phyloP scores from a whole-genome alignment of 805 yeast species.

The Kazachstania taianensis region DNA sequence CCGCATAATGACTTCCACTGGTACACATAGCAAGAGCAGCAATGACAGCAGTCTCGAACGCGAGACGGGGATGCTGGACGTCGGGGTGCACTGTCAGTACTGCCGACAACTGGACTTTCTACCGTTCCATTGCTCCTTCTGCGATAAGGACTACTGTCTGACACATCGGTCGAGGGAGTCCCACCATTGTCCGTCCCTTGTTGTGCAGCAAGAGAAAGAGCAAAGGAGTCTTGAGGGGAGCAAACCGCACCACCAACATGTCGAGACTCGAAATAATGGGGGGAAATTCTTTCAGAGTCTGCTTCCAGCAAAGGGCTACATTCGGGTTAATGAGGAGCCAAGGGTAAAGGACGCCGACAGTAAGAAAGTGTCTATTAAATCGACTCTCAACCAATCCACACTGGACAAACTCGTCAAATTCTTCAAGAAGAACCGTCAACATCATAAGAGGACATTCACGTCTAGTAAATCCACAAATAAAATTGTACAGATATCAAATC shows the following conservation, averaged over 20 bases:
- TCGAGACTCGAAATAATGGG: slow-evolving; percentile 6
- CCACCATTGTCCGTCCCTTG: slow-evolving; percentile 20
- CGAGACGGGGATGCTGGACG: slow-evolving; percentile 29
- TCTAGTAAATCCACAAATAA: slow-evolving; percentile 5
- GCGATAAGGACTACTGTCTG: slow-evolving; percentile 24
- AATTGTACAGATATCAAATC: slow-evolving; percentile 10
- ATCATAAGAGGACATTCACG: not conserved
- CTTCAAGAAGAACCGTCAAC: slow-evolving; percentile 13
- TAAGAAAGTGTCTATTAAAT: slow-evolving; percentile 5
- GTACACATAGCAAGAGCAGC: too few relatives aligned
- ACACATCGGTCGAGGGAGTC: slow-evolving; percentile 20
- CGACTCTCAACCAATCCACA: slow-evolving; percentile 14
- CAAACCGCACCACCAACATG: too few relatives aligned
- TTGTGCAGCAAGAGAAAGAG: slow-evolving; percentile 4
- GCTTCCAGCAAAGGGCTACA: slow-evolving; percentile 23
- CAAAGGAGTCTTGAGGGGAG: too few relatives aligned
- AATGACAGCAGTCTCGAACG: not conserved
- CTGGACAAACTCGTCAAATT: slow-evolving; percentile 20
- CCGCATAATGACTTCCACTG: too few relatives aligned
- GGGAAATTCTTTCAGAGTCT: slow-evolving; percentile 20
- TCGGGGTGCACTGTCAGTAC: slow-evolving; percentile 27
- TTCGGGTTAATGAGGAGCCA: slow-evolving; percentile 11
- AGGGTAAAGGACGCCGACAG: slow-evolving; percentile 1
- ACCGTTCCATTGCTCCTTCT: slow-evolving; percentile 26
- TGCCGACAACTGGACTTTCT: slow-evolving; percentile 27